A percentile compares a stretch with the other conserved stretches of the same genome.
phyloP scores from a whole-genome alignment of 1,284 basidiomycete species.

The Cryptococcus sp. region DNA sequence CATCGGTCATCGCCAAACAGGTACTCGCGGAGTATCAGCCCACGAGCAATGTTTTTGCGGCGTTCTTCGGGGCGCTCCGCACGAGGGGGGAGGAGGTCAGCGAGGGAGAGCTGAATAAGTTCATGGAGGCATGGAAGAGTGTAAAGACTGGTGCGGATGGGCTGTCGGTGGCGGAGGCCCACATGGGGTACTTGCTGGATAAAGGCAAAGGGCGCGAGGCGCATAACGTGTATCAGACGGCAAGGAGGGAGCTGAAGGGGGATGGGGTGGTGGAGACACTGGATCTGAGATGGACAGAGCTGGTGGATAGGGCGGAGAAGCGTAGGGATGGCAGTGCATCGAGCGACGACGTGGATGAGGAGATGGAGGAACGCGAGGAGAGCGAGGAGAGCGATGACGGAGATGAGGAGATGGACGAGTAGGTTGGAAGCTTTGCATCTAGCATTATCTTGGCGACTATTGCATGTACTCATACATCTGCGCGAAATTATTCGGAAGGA shows the following conservation, averaged over 20 bases:
- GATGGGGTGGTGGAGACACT: neutral
- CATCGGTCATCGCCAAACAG: neutral
- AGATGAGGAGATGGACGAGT: too few species aligned
- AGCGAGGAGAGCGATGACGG: too few species aligned
- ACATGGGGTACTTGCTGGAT: neutral
- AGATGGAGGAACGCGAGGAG: too few species aligned
- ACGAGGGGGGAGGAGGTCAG: constrained; percentile 9
- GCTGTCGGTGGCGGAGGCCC: neutral
- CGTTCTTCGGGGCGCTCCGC: constrained; percentile 4
- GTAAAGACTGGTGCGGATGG: neutral
- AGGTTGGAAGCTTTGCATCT: too few species aligned
- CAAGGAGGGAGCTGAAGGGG: constrained; percentile 26
- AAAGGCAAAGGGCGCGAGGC: constrained; percentile 28
- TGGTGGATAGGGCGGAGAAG: too few species aligned
- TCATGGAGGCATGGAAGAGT: constrained; percentile 5
- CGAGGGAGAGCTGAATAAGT: constrained; percentile 6
- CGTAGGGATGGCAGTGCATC: too few species aligned
- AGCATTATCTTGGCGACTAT: too few species aligned
- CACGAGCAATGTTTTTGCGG: neutral
- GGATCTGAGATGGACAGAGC: too few species aligned
- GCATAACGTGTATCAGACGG: constrained; percentile 22
- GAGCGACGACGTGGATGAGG: too few species aligned
- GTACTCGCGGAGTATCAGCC: constrained; percentile 2
- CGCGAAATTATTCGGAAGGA: too few species aligned
- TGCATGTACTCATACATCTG: too few species aligned